These are phyloP conservation scores for Uncinocarpus reesii DNA, from an alignment of 2,329 filamentous ascomycete genomes.

Conservation along the genomic window DNA sequence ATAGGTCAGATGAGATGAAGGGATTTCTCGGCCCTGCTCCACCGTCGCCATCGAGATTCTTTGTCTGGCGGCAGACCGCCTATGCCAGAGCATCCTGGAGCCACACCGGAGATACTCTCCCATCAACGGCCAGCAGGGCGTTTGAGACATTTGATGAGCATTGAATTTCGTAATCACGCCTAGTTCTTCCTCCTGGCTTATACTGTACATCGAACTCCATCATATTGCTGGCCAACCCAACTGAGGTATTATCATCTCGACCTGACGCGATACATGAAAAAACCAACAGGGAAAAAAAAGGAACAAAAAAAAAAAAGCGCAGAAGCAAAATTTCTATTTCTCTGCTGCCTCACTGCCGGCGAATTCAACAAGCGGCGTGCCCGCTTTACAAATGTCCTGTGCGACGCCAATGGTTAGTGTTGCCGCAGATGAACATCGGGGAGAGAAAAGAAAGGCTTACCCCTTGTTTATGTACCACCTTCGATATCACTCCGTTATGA, in stretches of 20 bases:
- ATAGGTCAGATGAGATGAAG: constrained; percentile 4
- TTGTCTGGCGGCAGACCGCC: not conserved
- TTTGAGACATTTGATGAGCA: not conserved
- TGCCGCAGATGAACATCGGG: constrained; percentile 9
- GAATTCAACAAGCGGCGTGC: constrained; percentile 63
- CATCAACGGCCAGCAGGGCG: not conserved
- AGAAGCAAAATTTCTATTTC: constrained; percentile 1
- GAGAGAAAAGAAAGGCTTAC: constrained; percentile 42
- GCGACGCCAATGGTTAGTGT: not conserved
- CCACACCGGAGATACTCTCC: too few relatives aligned
- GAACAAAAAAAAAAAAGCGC: not conserved
- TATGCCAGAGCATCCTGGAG: too few relatives aligned
- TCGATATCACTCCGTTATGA: constrained; percentile 60
- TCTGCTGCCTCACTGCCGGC: constrained; percentile 35
- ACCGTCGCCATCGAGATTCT: not conserved
- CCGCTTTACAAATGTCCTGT: constrained; percentile 68
- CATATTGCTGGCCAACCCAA: not conserved
- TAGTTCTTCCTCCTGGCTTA: not conserved
- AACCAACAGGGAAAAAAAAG: not conserved
- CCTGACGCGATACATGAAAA: not conserved
- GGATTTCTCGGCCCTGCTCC: not conserved
- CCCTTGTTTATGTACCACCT: constrained; percentile 62
- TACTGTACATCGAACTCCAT: not conserved
- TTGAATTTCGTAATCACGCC: not conserved
- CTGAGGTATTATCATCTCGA: constrained; percentile 9